Base-by-base conservation (phyloP, 2,329 filamentous ascomycete genomes). In the Scedosporium dehoogii region DNA sequence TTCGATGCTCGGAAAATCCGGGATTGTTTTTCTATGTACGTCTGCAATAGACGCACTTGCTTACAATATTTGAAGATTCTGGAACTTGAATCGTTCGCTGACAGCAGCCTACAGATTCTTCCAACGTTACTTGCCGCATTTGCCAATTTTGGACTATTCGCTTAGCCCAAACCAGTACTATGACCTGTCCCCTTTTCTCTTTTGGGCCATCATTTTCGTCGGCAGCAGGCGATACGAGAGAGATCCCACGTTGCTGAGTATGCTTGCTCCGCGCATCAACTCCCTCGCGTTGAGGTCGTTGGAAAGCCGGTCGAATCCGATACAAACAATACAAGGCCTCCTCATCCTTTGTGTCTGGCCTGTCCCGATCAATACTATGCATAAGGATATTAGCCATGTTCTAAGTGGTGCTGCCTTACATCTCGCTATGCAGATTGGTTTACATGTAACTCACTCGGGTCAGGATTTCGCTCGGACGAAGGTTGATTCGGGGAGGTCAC, bases 301-400 rank as follows among this genome's bases (percentile, higher is more conserved):
- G 14, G 70, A 72, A 3, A 69, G 71, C 10, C 73, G 71, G 4
- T 4, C 63, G 18, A 62, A 64, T 38, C 60, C 64, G 10, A 72
- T 75, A 60, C 70, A 73, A 14, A 71, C 73, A 14, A 76, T 76
- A 23, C 73, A 76, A 62, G 73, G 72, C 16, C 66, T 75, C 9
- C 64, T 76, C 4, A 69, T 76, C 9, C 70, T 76, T 10, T 75
- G 73, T 57, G 72, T 73, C 18, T 76, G 74, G 74, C 70, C 73
- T 3, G 65, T 76, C 29, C 74, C 74, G 6, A 73, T 74, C 10
- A 74, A 73, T 55, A 75, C 73, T 33, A 74, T 73, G 70, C 74
- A 73, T 65, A 73, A 74, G 51, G 73, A 75, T 57, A 72, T 73
- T 64, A 73, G 71, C n/a, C 70, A 73, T 63, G 69, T 75, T 16